A percentile compares a stretch with the other conserved stretches of the same genome.
Conservation (phyloP, 805 yeast species). For the Helenozyma rhizophorensis region DNA sequence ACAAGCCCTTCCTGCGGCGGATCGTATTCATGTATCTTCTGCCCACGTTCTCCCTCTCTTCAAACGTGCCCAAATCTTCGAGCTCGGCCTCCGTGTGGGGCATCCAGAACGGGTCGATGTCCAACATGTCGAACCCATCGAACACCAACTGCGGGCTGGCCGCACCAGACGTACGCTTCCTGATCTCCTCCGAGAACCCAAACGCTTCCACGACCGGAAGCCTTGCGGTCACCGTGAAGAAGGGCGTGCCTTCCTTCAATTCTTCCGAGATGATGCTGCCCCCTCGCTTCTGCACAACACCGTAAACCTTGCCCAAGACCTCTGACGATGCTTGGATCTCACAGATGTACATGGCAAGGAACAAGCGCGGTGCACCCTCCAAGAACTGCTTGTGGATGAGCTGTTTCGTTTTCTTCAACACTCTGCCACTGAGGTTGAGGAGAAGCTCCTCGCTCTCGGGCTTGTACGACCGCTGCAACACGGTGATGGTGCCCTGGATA, state of each 20-base stretch:
- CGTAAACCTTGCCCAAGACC: conserved; percentile 91
- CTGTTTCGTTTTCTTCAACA: conserved; percentile 70
- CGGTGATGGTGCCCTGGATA: conserved; percentile 71
- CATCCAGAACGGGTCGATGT: conserved; percentile 97
- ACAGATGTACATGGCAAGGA: conserved; percentile 90
- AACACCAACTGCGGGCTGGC: conserved; percentile 95
- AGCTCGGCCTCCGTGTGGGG: conserved; percentile 96
- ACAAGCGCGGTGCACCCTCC: conserved; percentile 83
- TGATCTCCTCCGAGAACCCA: conserved; percentile 92
- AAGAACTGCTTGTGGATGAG: conserved; percentile 65
- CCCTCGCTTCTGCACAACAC: conserved; percentile 83
- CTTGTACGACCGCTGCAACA: conserved; percentile 25
- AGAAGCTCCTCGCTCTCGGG: conserved; percentile 27
- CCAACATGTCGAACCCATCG: conserved; percentile 80
- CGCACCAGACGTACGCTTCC: conserved; percentile 92
- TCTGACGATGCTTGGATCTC: conserved; percentile 95
- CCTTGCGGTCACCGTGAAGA: conserved; percentile 78
- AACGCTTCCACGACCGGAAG: conserved; percentile 95
- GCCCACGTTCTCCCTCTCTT: conserved; percentile 90
- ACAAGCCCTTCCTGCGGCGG: conserved; percentile 82
- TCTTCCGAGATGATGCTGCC: conserved; percentile 88
- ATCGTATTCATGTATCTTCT: conserved; percentile 78
- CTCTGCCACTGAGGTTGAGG: conserved; percentile 60
- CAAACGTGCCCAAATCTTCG: conserved; percentile 87
- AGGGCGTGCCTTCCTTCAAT: conserved; percentile 97